Conservation (phyloP, 78 protist genomes). For the Thecamonas trahens region DNA sequence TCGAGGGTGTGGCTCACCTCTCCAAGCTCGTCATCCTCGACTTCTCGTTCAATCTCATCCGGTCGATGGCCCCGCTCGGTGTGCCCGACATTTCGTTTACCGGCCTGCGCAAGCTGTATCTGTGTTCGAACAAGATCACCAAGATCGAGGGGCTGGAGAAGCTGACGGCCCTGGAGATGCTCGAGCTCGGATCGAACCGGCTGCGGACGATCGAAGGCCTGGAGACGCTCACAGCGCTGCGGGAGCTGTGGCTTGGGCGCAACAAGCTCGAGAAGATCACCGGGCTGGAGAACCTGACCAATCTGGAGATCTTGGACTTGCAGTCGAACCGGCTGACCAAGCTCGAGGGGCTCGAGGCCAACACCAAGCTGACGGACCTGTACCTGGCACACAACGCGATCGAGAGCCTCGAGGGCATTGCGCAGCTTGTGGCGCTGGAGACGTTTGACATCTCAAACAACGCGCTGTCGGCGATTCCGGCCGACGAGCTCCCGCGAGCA, state of each 20-base stretch:
- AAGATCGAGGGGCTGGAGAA: not conserved
- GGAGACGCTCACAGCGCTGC: not conserved
- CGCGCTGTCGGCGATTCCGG: too few relatives aligned
- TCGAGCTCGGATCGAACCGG: constrained; percentile 24
- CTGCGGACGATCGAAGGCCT: constrained; percentile 8
- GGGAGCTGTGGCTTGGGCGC: not conserved
- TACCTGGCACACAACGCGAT: not conserved
- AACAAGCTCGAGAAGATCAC: not conserved
- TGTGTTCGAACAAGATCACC: not conserved
- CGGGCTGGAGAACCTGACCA: not conserved
- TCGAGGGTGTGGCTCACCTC: not conserved
- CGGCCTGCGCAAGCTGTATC: not conserved
- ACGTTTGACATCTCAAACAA: too few relatives aligned
- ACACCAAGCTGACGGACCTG: not conserved
- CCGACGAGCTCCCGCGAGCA: too few relatives aligned
- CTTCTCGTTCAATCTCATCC: not conserved
- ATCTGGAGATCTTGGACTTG: not conserved
- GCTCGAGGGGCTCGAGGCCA: constrained; percentile 4
- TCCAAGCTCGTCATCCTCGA: not conserved
- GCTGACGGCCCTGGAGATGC: constrained; percentile 3
- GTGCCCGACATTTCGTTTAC: not conserved
- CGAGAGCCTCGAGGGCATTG: not conserved
- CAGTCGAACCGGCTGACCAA: not conserved
- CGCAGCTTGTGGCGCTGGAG: not conserved
- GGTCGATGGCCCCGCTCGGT: not conserved